phyloP scores from a whole-genome alignment of 2,329 filamentous ascomycete genomes.

The Hymenoscyphus infarciens region DNA sequence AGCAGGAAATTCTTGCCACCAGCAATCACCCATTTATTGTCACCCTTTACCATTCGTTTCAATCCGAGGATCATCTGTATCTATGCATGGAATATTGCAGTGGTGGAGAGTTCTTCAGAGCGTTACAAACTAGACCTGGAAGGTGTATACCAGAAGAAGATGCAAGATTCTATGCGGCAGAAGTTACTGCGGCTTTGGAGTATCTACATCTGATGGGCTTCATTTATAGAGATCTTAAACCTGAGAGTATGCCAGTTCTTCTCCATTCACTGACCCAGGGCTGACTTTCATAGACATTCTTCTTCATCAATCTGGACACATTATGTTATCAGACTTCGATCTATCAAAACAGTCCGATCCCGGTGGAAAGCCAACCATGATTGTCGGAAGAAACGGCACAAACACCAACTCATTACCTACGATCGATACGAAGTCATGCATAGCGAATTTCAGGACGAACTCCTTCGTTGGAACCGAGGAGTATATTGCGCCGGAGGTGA shows the following conservation, averaged over 20 bases:
- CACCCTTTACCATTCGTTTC: slow-evolving; percentile 97
- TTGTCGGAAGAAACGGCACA: slow-evolving; percentile 77
- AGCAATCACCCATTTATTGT: slow-evolving; percentile 99
- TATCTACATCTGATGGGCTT: slow-evolving; percentile 99
- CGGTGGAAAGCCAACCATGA: slow-evolving; percentile 96
- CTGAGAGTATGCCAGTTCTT: slow-evolving; percentile 68
- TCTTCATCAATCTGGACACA: slow-evolving; percentile 97
- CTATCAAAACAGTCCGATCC: slow-evolving; percentile 95
- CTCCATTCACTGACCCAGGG: slow-evolving; percentile 14
- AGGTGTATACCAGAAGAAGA: slow-evolving; percentile 98
- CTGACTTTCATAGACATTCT: slow-evolving; percentile 72
- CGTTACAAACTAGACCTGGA: slow-evolving; percentile 90
- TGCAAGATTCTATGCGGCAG: slow-evolving; percentile 93
- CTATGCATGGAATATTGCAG: slow-evolving; percentile 99
- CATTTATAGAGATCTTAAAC: slow-evolving; percentile 96
- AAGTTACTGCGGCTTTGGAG: slow-evolving; percentile 93
- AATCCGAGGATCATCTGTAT: slow-evolving; percentile 97
- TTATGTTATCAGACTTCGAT: slow-evolving; percentile 99
- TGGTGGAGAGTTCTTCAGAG: slow-evolving; percentile 96
- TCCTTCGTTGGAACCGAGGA: slow-evolving; percentile 98
- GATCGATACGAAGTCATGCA: slow-evolving; percentile 98
- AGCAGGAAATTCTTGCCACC: slow-evolving; percentile 96
- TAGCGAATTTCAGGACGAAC: slow-evolving; percentile 96
- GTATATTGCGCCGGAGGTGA: slow-evolving; percentile 97
- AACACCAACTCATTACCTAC: slow-evolving; percentile 84